These are phyloP conservation scores for Ganoderma meredithae DNA, from an alignment of 1,284 basidiomycete genomes.

Conservation along the genomic window DNA sequence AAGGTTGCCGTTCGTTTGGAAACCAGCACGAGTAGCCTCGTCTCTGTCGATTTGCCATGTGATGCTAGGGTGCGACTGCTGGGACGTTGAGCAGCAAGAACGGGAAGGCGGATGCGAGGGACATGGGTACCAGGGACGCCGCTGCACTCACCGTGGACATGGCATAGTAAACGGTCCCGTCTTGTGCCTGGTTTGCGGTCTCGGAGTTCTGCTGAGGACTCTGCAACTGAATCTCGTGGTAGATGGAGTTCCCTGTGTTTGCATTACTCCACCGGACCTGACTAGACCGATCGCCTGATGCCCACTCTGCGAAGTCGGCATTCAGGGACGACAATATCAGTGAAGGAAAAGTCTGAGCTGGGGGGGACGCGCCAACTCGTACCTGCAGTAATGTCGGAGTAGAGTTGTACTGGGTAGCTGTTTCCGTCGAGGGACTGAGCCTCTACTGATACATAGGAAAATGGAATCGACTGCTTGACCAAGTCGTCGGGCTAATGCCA, in stretches of 20 bases:
- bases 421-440: slow-evolving; percentile 41
- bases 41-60: slow-evolving; percentile 32
- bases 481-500: slow-evolving; percentile 40
- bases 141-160: slow-evolving; percentile 27
- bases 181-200: slow-evolving; percentile 33
- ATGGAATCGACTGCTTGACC: slow-evolving; percentile 44
- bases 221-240: slow-evolving; percentile 32
- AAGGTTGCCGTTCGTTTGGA: slow-evolving; percentile 26
- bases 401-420: slow-evolving; percentile 42
- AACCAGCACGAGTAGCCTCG: slow-evolving; percentile 20
- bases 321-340: background rate
- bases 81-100: background rate
- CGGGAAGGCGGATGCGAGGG: background rate
- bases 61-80: slow-evolving; percentile 21
- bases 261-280: slow-evolving; percentile 28
- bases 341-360: background rate
- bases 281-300: slow-evolving; percentile 27
- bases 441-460: slow-evolving; percentile 43
- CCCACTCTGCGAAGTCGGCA: slow-evolving; percentile 26
- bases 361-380: background rate
- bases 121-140: background rate
- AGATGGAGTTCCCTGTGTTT: slow-evolving; percentile 20
- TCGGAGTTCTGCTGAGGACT: slow-evolving; percentile 26
- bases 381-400: slow-evolving; percentile 46
- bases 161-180: slow-evolving; percentile 34